phyloP scores from a whole-genome alignment of 129 eudicot genomes.

The Centaurea solstitialis region DNA sequence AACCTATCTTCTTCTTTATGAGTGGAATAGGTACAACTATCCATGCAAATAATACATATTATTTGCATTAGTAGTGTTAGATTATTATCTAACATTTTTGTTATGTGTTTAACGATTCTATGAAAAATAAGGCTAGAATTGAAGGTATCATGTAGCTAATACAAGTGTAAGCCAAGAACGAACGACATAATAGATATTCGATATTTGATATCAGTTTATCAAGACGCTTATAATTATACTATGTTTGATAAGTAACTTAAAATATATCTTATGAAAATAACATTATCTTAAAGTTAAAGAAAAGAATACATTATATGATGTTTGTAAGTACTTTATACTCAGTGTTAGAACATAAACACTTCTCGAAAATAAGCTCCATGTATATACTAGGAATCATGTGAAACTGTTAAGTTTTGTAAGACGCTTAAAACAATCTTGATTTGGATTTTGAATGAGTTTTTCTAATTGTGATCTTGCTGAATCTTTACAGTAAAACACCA shows the following conservation, averaged over 20 bases:
- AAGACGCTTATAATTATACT: no score
- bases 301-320: no score
- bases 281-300: no score
- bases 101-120: background rate
- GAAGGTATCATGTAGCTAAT: background rate
- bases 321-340: no score
- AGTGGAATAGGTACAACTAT: constrained; percentile 29
- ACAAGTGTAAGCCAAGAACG: no score
- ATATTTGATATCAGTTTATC: no score
- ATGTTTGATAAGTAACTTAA: no score
- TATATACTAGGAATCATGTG: background rate
- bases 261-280: no score
- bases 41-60: constrained; percentile 21
- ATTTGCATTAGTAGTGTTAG: background rate
- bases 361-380: background rate
- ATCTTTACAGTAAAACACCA: background rate
- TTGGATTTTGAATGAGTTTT: background rate
- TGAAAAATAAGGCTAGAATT: no score
- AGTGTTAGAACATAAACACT: no score
- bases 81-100: background rate
- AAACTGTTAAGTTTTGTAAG: no score
- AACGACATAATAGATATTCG: background rate
- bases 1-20: constrained; percentile 20
- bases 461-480: background rate
- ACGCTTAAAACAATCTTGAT: background rate